Evolutionary conservation across 179 eudicot species (phyloP).

Genomic region (Beta macrorhiza): DNA sequence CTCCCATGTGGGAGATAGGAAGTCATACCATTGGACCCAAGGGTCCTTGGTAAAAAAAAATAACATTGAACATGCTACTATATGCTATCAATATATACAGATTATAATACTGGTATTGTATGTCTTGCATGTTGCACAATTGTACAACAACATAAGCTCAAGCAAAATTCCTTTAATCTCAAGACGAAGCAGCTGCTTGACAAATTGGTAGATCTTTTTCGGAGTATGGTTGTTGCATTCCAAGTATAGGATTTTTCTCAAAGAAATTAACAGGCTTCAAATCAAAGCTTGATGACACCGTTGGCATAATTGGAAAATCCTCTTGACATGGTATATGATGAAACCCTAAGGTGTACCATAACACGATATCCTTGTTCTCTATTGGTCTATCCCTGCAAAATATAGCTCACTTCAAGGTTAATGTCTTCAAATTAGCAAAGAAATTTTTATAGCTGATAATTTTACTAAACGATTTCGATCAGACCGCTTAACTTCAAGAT

Average conservation of each 20-base stretch:
- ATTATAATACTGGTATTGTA: no score
- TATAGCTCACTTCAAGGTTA: no score
- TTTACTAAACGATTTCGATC: no score
- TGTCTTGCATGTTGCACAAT: not conserved
- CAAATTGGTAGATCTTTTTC: slow-evolving; percentile 75
- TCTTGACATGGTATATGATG: slow-evolving; percentile 98
- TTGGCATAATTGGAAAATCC: slow-evolving; percentile 97
- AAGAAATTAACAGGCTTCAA: slow-evolving; percentile 95
- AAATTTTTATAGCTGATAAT: no score
- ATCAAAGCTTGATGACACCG: slow-evolving; percentile 87
- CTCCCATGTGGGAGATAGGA: no score
- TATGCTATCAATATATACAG: no score
- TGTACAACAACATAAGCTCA: not conserved
- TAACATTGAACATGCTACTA: no score
- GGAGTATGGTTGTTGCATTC: slow-evolving; percentile 49
- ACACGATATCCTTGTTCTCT: slow-evolving; percentile 81
- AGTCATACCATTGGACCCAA: no score
- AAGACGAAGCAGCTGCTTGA: slow-evolving; percentile 47
- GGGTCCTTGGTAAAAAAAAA: no score
- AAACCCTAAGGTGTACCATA: slow-evolving; percentile 94
- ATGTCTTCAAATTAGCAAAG: no score
- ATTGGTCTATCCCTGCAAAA: slow-evolving; percentile 70
- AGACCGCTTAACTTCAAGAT: no score
- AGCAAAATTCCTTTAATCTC: not conserved
- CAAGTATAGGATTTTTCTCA: slow-evolving; percentile 84